phyloP scores from a whole-genome alignment of 176 grass and related monocot species.

The Chrysopogon serrulatus region DNA sequence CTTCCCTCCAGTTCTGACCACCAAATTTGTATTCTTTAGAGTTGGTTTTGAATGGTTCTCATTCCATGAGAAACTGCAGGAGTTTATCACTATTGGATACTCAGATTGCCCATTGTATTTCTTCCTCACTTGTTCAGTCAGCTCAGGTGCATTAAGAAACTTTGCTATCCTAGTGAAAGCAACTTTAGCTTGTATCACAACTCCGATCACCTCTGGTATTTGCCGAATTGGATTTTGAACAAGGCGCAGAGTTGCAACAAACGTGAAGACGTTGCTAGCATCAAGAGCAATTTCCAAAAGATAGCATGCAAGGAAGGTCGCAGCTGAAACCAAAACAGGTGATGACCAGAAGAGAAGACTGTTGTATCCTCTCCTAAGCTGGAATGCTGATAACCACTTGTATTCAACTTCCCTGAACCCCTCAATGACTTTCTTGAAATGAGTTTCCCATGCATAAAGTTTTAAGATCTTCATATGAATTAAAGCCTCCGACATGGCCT shows the following conservation, averaged over 20 bases:
- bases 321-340: constrained; percentile 86
- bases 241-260: constrained; percentile 72
- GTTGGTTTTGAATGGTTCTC: constrained; percentile 45
- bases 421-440: constrained; percentile 81
- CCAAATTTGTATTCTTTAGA: constrained; percentile 68
- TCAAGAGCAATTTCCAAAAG: constrained; percentile 62
- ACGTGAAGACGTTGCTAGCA: constrained; percentile 82
- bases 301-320: constrained; percentile 79
- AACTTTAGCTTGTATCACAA: constrained; percentile 85
- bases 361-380: constrained; percentile 80
- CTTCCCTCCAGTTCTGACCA: constrained; percentile 59
- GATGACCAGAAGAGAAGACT: constrained; percentile 83
- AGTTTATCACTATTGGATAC: constrained; percentile 45
- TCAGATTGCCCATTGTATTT: constrained; percentile 2
- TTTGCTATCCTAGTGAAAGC: constrained; percentile 66
- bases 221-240: constrained; percentile 74
- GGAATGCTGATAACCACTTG: constrained; percentile 77
- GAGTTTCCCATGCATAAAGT: constrained; percentile 89
- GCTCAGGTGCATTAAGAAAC: constrained; percentile 79
- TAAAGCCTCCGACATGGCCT: constrained; percentile 76
- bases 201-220: constrained; percentile 78
- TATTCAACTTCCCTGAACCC: constrained; percentile 67
- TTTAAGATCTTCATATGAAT: constrained; percentile 81
- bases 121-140: constrained; percentile 40
- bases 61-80: constrained; percentile 80